Base-by-base conservation (phyloP, 1,284 basidiomycete species). In the Cerrena zonata region DNA sequence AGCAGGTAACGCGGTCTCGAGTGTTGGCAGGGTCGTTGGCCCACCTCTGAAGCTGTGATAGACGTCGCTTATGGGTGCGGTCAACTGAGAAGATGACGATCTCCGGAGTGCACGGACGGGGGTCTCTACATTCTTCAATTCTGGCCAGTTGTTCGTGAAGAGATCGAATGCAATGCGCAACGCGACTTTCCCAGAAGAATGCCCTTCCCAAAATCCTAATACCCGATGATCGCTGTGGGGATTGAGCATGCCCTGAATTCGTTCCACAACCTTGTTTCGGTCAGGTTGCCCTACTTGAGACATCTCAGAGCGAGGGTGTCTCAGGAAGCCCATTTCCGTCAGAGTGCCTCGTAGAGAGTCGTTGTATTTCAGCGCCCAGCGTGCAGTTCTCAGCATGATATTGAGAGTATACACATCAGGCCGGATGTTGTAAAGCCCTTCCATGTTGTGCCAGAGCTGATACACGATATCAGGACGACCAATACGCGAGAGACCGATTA, bases 391-490 rank as follows among this genome's bases (percentile, higher is more conserved):
- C 37, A 90, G 73, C 13, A 91, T 60, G 48, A 83, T 72, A 38
- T 73, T 71, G 49, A 91, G 72, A 25, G 82, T 78, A 40, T 67
- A 63, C 2, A 70, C 63, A 50, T 84, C 77, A 0, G 83, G 84
- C 1, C 65, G 58, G 0, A 83, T 69, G 5, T 67, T 72, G 61
- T 84, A 90, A 3, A 85, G 58, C 0, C 62, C 51, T 1, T 69
- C 66, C 66, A 86, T 75, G 15, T 76, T 60, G 19, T 81, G 79
- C 80, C 83, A 90, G 5, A 89, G 57, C 39, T 68, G 68, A 60
- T 84, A 84, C 2, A 83, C 74, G 2, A 75, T 64, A 56, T 84
- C 82, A 0, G 82, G 83, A 3, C 82, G 74, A 13, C 71, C 69
- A 15, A 71, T 68, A 21, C 71, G 72, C 23, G 70, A 70, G n/a